These are phyloP conservation scores for Tolypocladium capitatum DNA, from an alignment of 2,329 filamentous ascomycete genomes.

Conservation along the genomic window DNA sequence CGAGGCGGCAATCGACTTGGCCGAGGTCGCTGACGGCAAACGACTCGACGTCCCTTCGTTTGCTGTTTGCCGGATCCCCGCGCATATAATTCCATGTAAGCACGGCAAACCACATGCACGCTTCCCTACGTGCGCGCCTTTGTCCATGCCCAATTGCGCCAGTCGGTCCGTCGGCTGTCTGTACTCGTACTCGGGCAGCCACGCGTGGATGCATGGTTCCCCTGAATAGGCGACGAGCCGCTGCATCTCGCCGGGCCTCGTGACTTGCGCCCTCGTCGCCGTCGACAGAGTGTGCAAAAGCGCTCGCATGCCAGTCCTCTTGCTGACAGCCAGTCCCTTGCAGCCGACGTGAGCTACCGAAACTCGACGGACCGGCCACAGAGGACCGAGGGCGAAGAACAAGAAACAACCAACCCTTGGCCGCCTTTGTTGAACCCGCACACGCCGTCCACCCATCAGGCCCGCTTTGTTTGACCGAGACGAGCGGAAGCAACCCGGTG, in stretches of 20 bases:
- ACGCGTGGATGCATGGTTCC: not conserved
- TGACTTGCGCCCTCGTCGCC: not conserved
- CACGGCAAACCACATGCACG: conserved; percentile 1
- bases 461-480: not conserved
- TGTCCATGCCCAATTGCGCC: not conserved
- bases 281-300: not conserved
- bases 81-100: conserved; percentile 1
- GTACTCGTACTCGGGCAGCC: not conserved
- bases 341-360: not conserved
- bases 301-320: not conserved
- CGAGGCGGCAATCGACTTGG: not conserved
- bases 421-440: not conserved
- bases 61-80: not conserved
- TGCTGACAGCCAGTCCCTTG: not conserved
- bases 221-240: not conserved
- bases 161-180: not conserved
- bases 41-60: not conserved
- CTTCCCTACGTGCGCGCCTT: not conserved
- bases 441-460: not conserved
- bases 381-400: no score
- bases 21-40: conserved; percentile 1
- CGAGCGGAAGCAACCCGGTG: no score
- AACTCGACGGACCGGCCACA: not conserved
- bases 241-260: not conserved
- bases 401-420: not conserved